Conservation (phyloP, 164 flowering plant genomes). For the Sedum album region DNA sequence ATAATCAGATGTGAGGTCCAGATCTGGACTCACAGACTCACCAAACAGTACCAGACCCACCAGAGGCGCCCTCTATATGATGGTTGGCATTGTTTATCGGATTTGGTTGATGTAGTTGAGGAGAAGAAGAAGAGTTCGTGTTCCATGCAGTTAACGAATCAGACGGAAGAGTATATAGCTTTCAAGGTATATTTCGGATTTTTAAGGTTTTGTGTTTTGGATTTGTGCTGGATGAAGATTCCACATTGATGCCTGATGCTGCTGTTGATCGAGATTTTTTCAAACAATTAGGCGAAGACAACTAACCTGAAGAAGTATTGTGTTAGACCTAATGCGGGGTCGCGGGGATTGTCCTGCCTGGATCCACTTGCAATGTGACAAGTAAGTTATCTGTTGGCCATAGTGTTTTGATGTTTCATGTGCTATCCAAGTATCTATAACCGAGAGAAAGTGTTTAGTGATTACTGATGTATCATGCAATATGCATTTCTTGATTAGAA, state of each 20-base stretch:
- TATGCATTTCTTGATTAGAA: not conserved
- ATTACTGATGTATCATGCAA: not conserved
- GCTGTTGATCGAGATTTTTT: not conserved
- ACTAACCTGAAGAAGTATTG: slow-evolving; percentile 10
- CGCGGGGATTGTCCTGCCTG: slow-evolving; percentile 6
- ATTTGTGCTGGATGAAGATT: not conserved
- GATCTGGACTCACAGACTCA: no score
- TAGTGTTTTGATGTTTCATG: not conserved
- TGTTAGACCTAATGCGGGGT: slow-evolving; percentile 8
- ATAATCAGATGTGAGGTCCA: no score
- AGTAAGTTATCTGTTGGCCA: not conserved
- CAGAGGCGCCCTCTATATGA: no score
- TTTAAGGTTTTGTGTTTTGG: not conserved
- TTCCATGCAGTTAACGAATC: slow-evolving; percentile 9
- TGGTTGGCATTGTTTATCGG: not conserved
- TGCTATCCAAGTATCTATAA: not conserved
- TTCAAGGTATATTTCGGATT: slow-evolving; percentile 6
- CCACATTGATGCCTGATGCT: not conserved
- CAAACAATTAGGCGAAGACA: slow-evolving; percentile 4
- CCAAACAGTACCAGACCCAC: no score
- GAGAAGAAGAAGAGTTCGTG: slow-evolving; percentile 9
- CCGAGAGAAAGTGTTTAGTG: not conserved
- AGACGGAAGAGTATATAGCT: slow-evolving; percentile 8
- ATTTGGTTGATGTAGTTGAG: slow-evolving; percentile 5
- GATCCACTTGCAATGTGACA: slow-evolving; percentile 10